phyloP scores from a whole-genome alignment of 176 grass and related monocot species.

The Calamus simplicifolius region DNA sequence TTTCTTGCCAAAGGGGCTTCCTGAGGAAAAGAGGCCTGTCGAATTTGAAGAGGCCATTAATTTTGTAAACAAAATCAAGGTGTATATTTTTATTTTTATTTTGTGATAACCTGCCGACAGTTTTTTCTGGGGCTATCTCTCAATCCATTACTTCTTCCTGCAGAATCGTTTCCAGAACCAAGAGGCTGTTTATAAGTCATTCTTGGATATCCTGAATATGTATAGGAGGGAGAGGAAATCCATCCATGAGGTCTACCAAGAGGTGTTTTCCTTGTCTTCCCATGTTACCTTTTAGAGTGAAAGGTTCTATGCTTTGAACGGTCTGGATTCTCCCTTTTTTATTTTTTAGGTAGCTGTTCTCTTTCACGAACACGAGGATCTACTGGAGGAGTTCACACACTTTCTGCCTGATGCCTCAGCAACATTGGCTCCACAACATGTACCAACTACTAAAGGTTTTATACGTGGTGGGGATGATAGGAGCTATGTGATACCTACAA shows the following conservation, averaged over 20 bases:
- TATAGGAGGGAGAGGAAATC: constrained; percentile 26
- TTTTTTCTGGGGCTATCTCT: too few species aligned
- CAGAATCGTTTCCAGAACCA: constrained; percentile 33
- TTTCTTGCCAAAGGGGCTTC: constrained; percentile 35
- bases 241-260: constrained; percentile 31
- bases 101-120: too few species aligned
- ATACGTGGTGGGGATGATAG: constrained; percentile 51
- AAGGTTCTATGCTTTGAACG: neutral
- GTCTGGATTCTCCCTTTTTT: neutral
- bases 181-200: constrained; percentile 21
- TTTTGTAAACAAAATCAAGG: constrained; percentile 41
- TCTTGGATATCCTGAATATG: constrained; percentile 32
- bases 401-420: constrained; percentile 49
- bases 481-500: constrained; percentile 47
- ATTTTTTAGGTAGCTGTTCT: constrained; percentile 26
- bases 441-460: constrained; percentile 38
- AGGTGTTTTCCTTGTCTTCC: constrained; percentile 19
- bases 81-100: neutral
- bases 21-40: constrained; percentile 18
- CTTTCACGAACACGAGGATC: constrained; percentile 29
- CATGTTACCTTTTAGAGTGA: neutral
- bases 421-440: constrained; percentile 37
- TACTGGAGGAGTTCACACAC: constrained; percentile 28
- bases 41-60: constrained; percentile 26
- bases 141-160: constrained; percentile 1